phyloP scores from a whole-genome alignment of 2,329 filamentous ascomycete species.

The Ascochyta viciae-villosae region DNA sequence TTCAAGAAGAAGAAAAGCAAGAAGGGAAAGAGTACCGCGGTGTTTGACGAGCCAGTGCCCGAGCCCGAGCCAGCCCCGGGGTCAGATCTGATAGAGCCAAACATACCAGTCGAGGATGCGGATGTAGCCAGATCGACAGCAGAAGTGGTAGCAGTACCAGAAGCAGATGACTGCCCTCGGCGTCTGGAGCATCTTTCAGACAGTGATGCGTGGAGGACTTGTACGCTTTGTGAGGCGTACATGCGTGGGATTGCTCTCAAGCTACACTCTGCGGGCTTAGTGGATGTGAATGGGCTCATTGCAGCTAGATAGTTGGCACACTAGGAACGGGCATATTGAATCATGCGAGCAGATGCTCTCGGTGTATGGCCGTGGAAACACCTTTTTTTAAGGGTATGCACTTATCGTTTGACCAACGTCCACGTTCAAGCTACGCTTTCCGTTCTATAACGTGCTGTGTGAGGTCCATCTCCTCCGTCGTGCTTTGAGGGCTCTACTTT shows the following conservation, averaged over 20 bases:
- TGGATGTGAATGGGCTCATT: neutral
- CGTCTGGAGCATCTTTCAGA: conserved; percentile 21
- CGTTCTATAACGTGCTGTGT: rapidly evolving
- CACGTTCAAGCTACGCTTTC: too few relatives aligned
- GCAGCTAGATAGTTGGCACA: neutral
- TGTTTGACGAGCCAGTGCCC: neutral
- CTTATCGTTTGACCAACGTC: too few relatives aligned
- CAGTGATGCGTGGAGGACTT: conserved; percentile 19
- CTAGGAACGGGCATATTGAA: too few relatives aligned
- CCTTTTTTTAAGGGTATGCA: too few relatives aligned
- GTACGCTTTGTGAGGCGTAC: conserved; percentile 15
- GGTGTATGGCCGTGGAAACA: too few relatives aligned
- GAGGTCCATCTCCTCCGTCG: too few relatives aligned
- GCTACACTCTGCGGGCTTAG: neutral
- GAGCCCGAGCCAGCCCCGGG: neutral
- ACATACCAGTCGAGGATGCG: neutral
- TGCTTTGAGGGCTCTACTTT: too few relatives aligned
- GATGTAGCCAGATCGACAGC: neutral
- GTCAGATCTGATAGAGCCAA: neutral
- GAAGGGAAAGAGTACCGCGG: neutral
- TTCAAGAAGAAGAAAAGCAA: neutral
- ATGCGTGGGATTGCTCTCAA: conserved; percentile 17
- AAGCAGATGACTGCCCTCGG: conserved; percentile 6
- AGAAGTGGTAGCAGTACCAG: neutral
- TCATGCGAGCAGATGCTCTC: too few relatives aligned